phyloP scores from a whole-genome alignment of 1,284 basidiomycete species.

The Cryptococcus sp. region DNA sequence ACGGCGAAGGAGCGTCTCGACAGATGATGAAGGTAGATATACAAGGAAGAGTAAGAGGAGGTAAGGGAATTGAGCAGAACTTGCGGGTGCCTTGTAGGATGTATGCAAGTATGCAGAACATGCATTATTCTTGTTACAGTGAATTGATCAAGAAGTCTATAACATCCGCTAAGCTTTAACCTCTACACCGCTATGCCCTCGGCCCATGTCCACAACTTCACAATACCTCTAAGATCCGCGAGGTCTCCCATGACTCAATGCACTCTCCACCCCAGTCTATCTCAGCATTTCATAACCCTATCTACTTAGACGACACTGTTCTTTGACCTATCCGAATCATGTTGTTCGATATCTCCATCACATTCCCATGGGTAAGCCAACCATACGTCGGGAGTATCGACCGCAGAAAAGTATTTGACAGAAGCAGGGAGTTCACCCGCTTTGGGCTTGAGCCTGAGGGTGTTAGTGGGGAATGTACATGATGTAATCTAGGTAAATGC shows the following conservation, averaged over 20 bases:
- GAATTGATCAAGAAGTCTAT: too few species aligned
- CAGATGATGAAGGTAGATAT: constrained; percentile 8
- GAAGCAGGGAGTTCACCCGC: constrained; percentile 60
- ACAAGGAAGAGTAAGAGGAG: constrained; percentile 8
- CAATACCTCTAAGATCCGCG: too few species aligned
- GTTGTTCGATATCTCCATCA: constrained; percentile 41
- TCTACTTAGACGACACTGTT: constrained; percentile 11
- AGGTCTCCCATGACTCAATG: too few species aligned
- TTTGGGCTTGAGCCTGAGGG: constrained; percentile 65
- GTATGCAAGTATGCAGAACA: too few species aligned
- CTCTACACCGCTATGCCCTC: too few species aligned
- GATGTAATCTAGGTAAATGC: background rate
- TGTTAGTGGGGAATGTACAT: background rate
- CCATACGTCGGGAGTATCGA: constrained; percentile 48
- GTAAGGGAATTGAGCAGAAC: background rate
- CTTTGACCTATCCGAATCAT: constrained; percentile 31
- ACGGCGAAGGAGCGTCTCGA: background rate
- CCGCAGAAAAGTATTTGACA: constrained; percentile 46
- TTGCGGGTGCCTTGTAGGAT: background rate
- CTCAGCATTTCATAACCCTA: too few species aligned
- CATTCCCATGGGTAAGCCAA: constrained; percentile 49
- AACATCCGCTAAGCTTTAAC: too few species aligned
- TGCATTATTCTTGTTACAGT: too few species aligned
- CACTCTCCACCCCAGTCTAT: too few species aligned
- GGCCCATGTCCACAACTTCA: too few species aligned